Percentiles rank a stretch among this genome's conserved stretches.
Evolutionary conservation across 2,329 filamentous ascomycete species (phyloP).

Genomic region (Teratosphaeria pseudoeucalypti): DNA sequence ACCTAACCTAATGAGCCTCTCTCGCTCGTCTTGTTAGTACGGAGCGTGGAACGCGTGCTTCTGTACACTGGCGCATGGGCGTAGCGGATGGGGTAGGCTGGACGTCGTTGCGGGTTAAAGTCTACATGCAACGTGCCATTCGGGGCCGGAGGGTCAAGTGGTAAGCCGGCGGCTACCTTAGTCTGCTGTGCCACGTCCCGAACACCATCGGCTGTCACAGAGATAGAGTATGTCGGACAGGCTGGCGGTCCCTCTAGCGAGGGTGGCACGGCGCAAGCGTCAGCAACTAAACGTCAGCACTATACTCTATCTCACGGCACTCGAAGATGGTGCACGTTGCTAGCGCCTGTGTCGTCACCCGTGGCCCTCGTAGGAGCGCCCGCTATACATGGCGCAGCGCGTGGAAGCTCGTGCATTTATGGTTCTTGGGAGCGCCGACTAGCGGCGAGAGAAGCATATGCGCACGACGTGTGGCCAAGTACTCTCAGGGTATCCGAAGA

Average conservation of each 20-base stretch:
- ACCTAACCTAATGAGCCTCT: no score
- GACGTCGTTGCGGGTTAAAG: background rate
- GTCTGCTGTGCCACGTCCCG: background rate
- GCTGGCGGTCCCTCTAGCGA: background rate
- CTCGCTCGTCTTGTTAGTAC: no score
- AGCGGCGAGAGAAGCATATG: background rate
- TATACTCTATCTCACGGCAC: conserved; percentile 4
- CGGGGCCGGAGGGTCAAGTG: background rate
- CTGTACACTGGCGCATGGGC: no score
- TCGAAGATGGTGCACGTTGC: background rate
- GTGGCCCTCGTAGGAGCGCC: background rate
- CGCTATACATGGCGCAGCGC: background rate
- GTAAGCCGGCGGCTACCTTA: background rate
- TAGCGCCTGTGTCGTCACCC: conserved; percentile 1
- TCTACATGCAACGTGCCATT: background rate
- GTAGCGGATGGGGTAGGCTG: no score
- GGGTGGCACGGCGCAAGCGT: background rate
- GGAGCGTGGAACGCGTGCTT: no score
- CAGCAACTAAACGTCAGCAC: background rate
- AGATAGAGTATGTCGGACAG: background rate
- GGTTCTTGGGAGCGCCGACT: background rate
- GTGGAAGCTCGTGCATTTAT: background rate
- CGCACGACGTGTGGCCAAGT: background rate
- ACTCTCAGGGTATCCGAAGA: background rate
- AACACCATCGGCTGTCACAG: background rate